phyloP scores from a whole-genome alignment of 2,329 filamentous ascomycete species.

The Tolypocladium endophyticum region DNA sequence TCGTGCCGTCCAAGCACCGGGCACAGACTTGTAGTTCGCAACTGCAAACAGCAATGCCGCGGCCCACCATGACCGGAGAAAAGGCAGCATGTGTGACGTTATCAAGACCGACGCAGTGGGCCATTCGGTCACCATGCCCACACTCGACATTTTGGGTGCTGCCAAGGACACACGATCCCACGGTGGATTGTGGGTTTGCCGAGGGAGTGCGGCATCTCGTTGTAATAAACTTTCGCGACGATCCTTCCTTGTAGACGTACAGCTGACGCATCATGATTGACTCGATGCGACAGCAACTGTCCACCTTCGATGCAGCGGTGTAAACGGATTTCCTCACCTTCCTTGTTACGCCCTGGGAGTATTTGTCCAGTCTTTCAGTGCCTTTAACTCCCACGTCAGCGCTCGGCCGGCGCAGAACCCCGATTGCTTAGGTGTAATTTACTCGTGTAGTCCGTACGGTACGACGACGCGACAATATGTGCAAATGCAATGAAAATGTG shows the following conservation, averaged over 20 bases:
- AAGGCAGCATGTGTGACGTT: background rate
- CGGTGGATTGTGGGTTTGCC: background rate
- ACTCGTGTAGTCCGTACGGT: too few species aligned
- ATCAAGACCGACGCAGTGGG: background rate
- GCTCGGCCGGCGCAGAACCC: too few species aligned
- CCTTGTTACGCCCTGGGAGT: too few species aligned
- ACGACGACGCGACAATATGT: background rate
- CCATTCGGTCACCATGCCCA: background rate
- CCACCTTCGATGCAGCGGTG: too few species aligned
- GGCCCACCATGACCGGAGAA: background rate
- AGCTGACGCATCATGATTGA: background rate
- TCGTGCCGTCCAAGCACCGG: conserved; percentile 1
- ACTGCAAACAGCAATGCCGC: background rate
- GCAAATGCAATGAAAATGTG: background rate
- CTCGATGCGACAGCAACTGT: too few species aligned
- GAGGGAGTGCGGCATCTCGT: background rate
- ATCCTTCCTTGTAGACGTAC: background rate
- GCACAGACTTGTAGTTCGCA: conserved; percentile 1
- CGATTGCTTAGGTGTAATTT: too few species aligned
- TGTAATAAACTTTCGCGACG: background rate
- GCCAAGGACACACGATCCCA: background rate
- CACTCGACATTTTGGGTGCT: background rate
- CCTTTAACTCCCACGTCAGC: too few species aligned
- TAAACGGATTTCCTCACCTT: too few species aligned
- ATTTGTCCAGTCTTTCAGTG: too few species aligned